Conservation (phyloP, 2,329 filamentous ascomycete genomes). For the Fusarium sp. region DNA sequence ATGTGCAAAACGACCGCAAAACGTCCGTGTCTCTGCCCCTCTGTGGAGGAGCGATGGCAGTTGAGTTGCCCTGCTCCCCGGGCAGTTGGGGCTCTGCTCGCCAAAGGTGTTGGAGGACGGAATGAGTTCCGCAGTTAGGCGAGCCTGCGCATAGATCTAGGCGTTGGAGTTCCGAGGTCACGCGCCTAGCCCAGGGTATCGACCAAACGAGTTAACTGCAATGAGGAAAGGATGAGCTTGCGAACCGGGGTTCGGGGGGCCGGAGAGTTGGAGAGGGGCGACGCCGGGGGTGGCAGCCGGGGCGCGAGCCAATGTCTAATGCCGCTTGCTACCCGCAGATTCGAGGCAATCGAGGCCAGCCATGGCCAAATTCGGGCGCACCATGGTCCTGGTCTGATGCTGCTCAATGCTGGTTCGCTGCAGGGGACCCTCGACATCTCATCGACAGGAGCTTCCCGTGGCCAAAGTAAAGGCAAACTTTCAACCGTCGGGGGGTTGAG, state of each 20-base stretch:
- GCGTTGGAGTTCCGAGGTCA: slow-evolving; percentile 34
- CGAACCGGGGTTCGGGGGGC: slow-evolving; percentile 19
- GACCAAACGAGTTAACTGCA: neutral
- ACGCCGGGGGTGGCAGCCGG: slow-evolving; percentile 21
- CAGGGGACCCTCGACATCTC: slow-evolving; percentile 18
- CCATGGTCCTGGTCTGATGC: slow-evolving; percentile 33
- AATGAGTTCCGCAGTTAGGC: slow-evolving; percentile 44
- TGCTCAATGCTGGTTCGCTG: slow-evolving; percentile 35
- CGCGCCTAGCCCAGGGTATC: slow-evolving; percentile 40
- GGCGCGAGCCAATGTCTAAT: slow-evolving; percentile 28
- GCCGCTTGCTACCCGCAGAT: slow-evolving; percentile 25
- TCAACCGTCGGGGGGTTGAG: slow-evolving; percentile 8
- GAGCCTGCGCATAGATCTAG: slow-evolving; percentile 34
- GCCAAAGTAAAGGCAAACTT: slow-evolving; percentile 27
- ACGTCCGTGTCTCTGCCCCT: neutral
- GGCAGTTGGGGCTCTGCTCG: slow-evolving; percentile 7
- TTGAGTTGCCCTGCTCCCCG: neutral
- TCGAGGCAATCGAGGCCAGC: slow-evolving; percentile 41
- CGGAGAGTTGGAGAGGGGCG: slow-evolving; percentile 6
- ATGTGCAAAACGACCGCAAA: slow-evolving; percentile 23
- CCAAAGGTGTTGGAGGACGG: slow-evolving; percentile 25
- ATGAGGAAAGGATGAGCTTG: slow-evolving; percentile 24
- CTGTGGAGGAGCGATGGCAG: neutral
- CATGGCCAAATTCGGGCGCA: slow-evolving; percentile 36
- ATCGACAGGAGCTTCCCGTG: slow-evolving; percentile 36